Percentiles rank a stretch among this genome's conserved stretches.
Conservation (phyloP, 306 rosid species). For the Cicer yamashitae region DNA sequence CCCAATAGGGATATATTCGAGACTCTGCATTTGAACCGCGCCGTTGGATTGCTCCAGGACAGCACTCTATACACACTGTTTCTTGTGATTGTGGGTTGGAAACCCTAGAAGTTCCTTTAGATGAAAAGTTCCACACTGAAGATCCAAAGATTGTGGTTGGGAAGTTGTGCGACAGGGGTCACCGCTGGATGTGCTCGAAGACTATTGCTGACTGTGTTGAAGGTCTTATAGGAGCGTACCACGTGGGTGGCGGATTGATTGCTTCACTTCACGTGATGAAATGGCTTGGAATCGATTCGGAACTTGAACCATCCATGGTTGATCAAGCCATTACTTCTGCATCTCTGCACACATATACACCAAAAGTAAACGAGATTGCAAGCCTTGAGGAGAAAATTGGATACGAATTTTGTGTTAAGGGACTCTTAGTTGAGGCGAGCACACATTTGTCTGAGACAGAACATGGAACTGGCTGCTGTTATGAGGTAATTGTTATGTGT, state of each 20-base stretch:
- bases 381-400: constrained; percentile 73
- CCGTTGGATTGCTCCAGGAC: constrained; percentile 98
- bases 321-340: constrained; percentile 69
- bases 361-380: constrained; percentile 64
- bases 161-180: constrained; percentile 85
- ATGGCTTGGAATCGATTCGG: constrained; percentile 80
- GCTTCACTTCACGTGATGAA: constrained; percentile 84
- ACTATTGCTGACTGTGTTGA: constrained; percentile 91
- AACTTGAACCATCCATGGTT: constrained; percentile 73
- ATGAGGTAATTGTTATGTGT: constrained; percentile 63
- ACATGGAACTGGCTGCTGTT: constrained; percentile 66
- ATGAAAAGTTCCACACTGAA: constrained; percentile 67
- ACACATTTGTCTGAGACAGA: constrained; percentile 76
- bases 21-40: constrained; percentile 94
- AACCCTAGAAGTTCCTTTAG: constrained; percentile 77
- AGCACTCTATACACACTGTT: constrained; percentile 58
- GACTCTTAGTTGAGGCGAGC: constrained; percentile 82
- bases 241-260: constrained; percentile 75
- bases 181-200: constrained; percentile 91
- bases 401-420: constrained; percentile 77
- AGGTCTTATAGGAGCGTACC: constrained; percentile 93
- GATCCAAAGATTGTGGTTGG: constrained; percentile 78
- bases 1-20: constrained; percentile 71
- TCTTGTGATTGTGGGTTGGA: constrained; percentile 84
- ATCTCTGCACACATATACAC: constrained; percentile 60